These are phyloP conservation scores for Graphiopsis chlorocephala DNA, from an alignment of 2,329 filamentous ascomycete species.

Conservation along the genomic window DNA sequence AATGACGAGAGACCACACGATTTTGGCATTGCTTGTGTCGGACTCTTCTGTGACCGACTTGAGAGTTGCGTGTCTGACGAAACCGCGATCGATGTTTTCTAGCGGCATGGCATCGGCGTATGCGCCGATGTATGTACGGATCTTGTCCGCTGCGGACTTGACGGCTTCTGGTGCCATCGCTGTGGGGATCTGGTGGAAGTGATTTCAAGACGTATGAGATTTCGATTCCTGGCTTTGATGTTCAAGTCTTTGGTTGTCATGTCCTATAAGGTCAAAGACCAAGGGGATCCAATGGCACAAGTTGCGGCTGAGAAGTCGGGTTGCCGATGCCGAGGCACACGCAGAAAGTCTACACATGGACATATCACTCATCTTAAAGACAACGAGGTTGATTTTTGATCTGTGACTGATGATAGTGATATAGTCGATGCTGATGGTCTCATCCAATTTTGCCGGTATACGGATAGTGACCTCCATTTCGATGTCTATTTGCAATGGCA, in stretches of 20 bases:
- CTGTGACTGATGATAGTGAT: not conserved
- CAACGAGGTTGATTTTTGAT: not conserved
- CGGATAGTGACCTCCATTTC: not conserved
- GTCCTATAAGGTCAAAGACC: not conserved
- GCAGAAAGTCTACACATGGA: not conserved
- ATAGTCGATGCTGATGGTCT: not conserved
- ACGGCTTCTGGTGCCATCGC: not conserved
- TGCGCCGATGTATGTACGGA: not conserved
- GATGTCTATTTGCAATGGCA: not conserved
- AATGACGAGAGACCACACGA: slow-evolving; percentile 4
- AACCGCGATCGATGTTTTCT: slow-evolving; percentile 5
- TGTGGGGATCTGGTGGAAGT: not conserved
- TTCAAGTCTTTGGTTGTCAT: not conserved
- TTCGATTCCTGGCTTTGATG: not conserved
- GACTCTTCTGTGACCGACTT: slow-evolving; percentile 5
- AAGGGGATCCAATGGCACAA: not conserved
- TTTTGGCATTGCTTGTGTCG: slow-evolving; percentile 4
- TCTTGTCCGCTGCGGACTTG: not conserved
- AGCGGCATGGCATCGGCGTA: slow-evolving; percentile 1
- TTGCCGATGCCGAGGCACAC: not conserved
- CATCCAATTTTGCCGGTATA: not conserved
- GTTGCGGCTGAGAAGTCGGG: not conserved
- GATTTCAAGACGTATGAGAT: not conserved
- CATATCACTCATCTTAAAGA: not conserved
- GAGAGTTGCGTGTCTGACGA: not conserved